phyloP scores from a whole-genome alignment of 441 rosid genomes.

The Raphanus hybrid region DNA sequence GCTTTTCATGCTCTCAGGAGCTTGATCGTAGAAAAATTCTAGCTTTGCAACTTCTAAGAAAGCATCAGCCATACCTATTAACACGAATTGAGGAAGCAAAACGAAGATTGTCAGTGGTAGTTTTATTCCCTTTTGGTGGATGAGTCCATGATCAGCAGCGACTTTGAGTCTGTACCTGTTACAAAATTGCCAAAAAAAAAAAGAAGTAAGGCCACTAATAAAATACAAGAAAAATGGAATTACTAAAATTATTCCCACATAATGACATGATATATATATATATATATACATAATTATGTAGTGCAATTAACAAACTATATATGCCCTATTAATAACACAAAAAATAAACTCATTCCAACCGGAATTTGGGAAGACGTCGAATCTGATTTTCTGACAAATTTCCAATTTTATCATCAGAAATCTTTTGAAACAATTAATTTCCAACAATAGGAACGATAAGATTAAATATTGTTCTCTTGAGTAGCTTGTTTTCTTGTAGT shows the following conservation, averaged over 20 bases:
- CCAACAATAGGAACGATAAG: background rate
- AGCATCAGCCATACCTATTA: slow-evolving; percentile 74
- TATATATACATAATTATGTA: too few relatives aligned
- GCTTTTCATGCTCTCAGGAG: slow-evolving; percentile 87
- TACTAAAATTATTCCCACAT: background rate
- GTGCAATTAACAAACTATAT: background rate
- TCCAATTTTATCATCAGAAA: background rate
- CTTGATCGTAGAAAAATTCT: slow-evolving; percentile 89
- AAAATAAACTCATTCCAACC: background rate
- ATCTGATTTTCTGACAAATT: too few relatives aligned
- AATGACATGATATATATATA: background rate
- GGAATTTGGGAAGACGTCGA: background rate
- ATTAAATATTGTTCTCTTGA: too few relatives aligned
- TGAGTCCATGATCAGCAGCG: slow-evolving; percentile 46
- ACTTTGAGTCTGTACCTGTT: slow-evolving; percentile 59
- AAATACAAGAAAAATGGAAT: background rate
- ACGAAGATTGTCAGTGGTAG: slow-evolving; percentile 73
- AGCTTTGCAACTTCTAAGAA: slow-evolving; percentile 77
- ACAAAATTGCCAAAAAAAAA: background rate
- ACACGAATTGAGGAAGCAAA: slow-evolving; percentile 76
- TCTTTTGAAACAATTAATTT: background rate
- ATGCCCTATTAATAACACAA: background rate
- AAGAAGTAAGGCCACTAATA: background rate
- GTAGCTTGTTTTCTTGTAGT: background rate
- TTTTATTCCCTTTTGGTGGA: slow-evolving; percentile 52